Conservation (phyloP, 2,329 filamentous ascomycete species). For the Alternaria ventricosa region DNA sequence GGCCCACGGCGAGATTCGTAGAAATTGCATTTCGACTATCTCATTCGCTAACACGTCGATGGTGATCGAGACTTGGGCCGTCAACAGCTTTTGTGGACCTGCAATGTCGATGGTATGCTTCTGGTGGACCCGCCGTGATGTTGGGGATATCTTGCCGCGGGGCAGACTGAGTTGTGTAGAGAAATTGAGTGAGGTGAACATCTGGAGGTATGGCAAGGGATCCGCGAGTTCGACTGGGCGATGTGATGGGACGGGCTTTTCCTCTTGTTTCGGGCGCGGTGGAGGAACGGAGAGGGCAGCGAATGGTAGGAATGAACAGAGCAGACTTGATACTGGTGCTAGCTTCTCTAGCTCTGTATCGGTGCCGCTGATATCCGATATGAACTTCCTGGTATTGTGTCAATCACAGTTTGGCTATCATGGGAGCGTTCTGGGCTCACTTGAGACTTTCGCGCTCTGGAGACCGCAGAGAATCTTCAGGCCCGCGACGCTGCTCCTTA, state of each 20-base stretch:
- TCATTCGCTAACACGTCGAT: slow-evolving; percentile 53
- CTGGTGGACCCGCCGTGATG: slow-evolving; percentile 27
- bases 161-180: slow-evolving; percentile 57
- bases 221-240: slow-evolving; percentile 68
- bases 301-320: slow-evolving; percentile 52
- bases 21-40: slow-evolving; percentile 63
- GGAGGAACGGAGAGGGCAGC: slow-evolving; percentile 30
- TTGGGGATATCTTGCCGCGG: slow-evolving; percentile 12
- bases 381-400: slow-evolving; percentile 29
- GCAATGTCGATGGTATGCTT: slow-evolving; percentile 62
- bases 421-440: slow-evolving; percentile 11
- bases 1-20: slow-evolving; percentile 64
- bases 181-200: slow-evolving; percentile 73
- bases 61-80: slow-evolving; percentile 63
- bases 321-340: slow-evolving; percentile 39
- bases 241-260: slow-evolving; percentile 65
- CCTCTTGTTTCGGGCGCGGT: slow-evolving; percentile 31
- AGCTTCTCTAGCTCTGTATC: slow-evolving; percentile 26
- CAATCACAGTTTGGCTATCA: background rate
- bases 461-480: slow-evolving; percentile 17
- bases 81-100: slow-evolving; percentile 62
- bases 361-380: slow-evolving; percentile 27
- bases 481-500: slow-evolving; percentile 30
- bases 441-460: slow-evolving; percentile 33
- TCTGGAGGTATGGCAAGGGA: slow-evolving; percentile 71